These are phyloP conservation scores for Mytilinidion resinicola DNA, from an alignment of 495 filamentous ascomycete genomes.

Conservation along the genomic window DNA sequence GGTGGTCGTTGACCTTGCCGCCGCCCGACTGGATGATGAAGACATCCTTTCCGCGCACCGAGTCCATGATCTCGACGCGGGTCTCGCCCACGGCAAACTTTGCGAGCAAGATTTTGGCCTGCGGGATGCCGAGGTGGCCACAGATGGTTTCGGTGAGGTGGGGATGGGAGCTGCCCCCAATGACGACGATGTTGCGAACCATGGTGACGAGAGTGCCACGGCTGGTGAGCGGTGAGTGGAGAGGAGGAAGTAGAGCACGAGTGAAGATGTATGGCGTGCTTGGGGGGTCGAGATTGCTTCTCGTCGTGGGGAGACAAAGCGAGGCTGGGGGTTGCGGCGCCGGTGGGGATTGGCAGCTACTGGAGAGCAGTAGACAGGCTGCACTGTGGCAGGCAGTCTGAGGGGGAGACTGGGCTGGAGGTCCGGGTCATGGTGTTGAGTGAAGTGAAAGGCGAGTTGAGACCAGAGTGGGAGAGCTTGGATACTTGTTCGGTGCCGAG, in stretches of 20 bases:
- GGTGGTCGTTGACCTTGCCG: slow-evolving; percentile 88
- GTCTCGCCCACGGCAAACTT: slow-evolving; percentile 96
- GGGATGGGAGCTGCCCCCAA: slow-evolving; percentile 90
- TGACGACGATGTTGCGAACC: slow-evolving; percentile 94
- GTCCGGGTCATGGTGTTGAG: too few relatives aligned
- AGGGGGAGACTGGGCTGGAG: too few relatives aligned
- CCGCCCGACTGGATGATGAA: slow-evolving; percentile 91
- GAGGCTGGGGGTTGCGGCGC: background rate
- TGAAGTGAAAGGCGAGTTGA: too few relatives aligned
- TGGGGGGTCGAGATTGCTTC: too few relatives aligned
- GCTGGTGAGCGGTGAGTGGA: background rate
- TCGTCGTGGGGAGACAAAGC: background rate
- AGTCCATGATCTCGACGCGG: slow-evolving; percentile 90
- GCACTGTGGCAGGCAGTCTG: too few relatives aligned
- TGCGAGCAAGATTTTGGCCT: slow-evolving; percentile 70
- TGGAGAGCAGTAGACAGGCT: too few relatives aligned
- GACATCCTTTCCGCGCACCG: slow-evolving; percentile 94
- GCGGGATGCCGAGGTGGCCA: slow-evolving; percentile 75
- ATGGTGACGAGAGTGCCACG: slow-evolving; percentile 42
- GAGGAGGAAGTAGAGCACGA: background rate
- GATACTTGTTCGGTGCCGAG: too few relatives aligned
- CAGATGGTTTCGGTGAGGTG: slow-evolving; percentile 79
- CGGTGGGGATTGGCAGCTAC: background rate
- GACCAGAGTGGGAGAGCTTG: too few relatives aligned
- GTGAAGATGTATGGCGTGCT: background rate